These are phyloP conservation scores for Suillus brevipes DNA, from an alignment of 768 basidiomycete species.

Conservation along the genomic window DNA sequence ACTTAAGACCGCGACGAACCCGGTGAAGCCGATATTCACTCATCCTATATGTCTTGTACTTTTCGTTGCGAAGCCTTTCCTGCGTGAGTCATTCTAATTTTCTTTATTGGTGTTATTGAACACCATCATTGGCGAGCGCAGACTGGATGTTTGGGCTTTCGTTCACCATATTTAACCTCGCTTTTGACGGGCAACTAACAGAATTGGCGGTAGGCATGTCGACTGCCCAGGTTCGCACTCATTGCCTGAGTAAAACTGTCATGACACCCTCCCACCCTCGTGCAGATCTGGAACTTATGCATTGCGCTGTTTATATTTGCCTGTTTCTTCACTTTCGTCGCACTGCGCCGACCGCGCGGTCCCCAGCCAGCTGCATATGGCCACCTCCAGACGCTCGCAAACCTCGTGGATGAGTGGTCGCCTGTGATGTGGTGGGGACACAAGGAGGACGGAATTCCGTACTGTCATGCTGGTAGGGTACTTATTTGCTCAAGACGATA, in stretches of 20 bases:
- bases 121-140: not conserved
- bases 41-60: constrained; percentile 17
- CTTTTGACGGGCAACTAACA: constrained; percentile 11
- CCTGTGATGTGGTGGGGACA: constrained; percentile 24
- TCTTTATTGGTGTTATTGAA: not conserved
- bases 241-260: not conserved
- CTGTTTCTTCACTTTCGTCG: constrained; percentile 16
- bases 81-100: constrained; percentile 23
- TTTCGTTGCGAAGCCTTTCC: constrained; percentile 24
- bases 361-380: constrained; percentile 20
- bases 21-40: constrained; percentile 24
- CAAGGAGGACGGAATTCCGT: constrained; percentile 15
- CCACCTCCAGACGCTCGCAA: constrained; percentile 19
- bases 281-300: constrained; percentile 30
- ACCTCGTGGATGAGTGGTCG: constrained; percentile 22
- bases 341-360: constrained; percentile 6
- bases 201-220: constrained; percentile 25
- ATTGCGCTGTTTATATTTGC: constrained; percentile 22
- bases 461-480: constrained; percentile 9
- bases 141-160: constrained; percentile 36
- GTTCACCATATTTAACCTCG: constrained; percentile 20
- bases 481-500: not conserved
- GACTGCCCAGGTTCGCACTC: constrained; percentile 24
- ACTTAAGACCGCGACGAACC: constrained; percentile 17
- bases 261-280: not conserved